Conservation (phyloP, 139 green algal genomes). For the Chlamydomonas sphaeroides region DNA sequence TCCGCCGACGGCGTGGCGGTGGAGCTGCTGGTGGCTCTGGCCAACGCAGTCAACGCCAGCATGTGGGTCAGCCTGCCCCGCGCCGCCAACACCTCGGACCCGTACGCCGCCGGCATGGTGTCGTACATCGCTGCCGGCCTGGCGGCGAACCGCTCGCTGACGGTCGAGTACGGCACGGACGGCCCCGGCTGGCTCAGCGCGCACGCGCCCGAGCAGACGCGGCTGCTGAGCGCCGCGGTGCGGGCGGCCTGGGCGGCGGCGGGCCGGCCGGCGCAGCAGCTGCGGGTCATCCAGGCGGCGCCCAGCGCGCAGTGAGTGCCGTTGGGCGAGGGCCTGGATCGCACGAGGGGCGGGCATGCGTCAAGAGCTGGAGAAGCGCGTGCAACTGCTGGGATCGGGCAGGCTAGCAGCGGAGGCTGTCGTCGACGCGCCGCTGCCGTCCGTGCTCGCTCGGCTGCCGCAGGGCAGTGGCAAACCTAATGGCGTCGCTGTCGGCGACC, state of each 20-base stretch:
- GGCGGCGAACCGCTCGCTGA: not conserved
- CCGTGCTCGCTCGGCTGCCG: not conserved
- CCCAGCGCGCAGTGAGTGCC: too few species aligned
- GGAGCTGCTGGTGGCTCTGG: constrained; percentile 23
- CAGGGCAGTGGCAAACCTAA: not conserved
- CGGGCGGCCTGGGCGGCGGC: constrained; percentile 8
- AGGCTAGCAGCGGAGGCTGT: too few species aligned
- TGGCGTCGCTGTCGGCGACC: not conserved
- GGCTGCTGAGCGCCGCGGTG: not conserved
- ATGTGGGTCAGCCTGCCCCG: constrained; percentile 33
- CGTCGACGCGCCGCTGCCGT: not conserved
- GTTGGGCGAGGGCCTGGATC: too few species aligned
- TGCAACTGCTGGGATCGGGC: too few species aligned
- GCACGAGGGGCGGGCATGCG: too few species aligned
- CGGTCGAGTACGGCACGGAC: constrained; percentile 36
- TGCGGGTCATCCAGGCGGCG: not conserved
- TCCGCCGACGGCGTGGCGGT: constrained; percentile 22
- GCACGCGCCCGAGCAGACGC: constrained; percentile 21
- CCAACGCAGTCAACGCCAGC: constrained; percentile 8
- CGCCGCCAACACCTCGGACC: constrained; percentile 17
- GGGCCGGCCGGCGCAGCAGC: not conserved
- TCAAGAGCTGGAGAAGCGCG: too few species aligned
- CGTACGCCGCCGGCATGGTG: constrained; percentile 22
- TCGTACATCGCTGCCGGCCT: constrained; percentile 21
- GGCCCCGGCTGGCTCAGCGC: constrained; percentile 12